Conservation (phyloP, 352 stramenopile species). For the Pythium aquatile region DNA sequence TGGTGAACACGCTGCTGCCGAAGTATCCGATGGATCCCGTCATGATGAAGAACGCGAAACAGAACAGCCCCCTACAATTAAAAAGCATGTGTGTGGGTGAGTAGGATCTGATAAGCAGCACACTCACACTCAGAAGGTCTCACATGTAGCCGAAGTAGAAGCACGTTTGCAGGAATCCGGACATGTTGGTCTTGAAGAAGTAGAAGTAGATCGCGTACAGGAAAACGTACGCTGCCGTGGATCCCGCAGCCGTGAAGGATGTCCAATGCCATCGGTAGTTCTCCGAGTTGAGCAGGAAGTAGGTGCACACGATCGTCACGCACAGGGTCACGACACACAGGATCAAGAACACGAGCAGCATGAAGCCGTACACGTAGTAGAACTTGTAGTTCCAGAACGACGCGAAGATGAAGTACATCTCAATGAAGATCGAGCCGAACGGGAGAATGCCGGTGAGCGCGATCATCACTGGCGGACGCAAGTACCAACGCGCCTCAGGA, state of each 20-base stretch:
- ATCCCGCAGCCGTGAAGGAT: slow-evolving; percentile 92
- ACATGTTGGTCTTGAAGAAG: slow-evolving; percentile 99
- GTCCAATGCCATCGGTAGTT: slow-evolving; percentile 99
- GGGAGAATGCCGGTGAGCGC: slow-evolving; percentile 95
- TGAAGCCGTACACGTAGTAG: slow-evolving; percentile 99
- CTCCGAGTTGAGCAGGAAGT: slow-evolving; percentile 98
- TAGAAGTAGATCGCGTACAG: slow-evolving; percentile 99
- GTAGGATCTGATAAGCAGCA: too few species aligned
- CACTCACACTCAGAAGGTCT: background rate
- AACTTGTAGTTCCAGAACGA: slow-evolving; percentile 99
- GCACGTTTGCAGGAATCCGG: slow-evolving; percentile 96
- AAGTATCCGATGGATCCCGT: slow-evolving; percentile 91
- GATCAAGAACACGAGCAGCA: slow-evolving; percentile 98
- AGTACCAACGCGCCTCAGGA: slow-evolving; percentile 75
- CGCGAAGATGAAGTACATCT: slow-evolving; percentile 99
- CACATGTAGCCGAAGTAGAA: slow-evolving; percentile 99
- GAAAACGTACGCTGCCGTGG: slow-evolving; percentile 97
- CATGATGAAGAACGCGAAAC: slow-evolving; percentile 92
- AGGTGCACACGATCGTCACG: slow-evolving; percentile 98
- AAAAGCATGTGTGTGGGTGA: slow-evolving; percentile 4
- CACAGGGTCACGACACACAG: slow-evolving; percentile 97
- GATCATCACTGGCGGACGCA: slow-evolving; percentile 88
- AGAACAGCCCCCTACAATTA: slow-evolving; percentile 84
- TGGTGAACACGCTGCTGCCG: slow-evolving; percentile 92
- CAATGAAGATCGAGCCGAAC: slow-evolving; percentile 99